These are phyloP conservation scores for Mycosphaerelloides madeirae DNA, from an alignment of 2,329 filamentous ascomycete species.

Conservation along the genomic window DNA sequence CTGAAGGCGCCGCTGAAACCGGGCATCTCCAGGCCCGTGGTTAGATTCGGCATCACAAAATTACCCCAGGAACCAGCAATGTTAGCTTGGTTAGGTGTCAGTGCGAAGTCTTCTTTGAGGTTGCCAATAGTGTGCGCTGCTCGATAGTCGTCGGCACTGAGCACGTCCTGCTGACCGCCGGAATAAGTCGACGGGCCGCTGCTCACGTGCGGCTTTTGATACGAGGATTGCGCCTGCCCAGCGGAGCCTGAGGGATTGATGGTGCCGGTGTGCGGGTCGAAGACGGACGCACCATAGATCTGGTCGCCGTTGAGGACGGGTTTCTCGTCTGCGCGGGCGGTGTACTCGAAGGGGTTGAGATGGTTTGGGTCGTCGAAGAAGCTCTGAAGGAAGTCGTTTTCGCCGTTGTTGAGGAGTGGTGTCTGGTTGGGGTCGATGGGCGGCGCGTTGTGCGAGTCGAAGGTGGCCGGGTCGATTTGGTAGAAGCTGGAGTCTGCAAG, in stretches of 20 bases:
- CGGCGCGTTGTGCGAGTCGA: too few relatives aligned
- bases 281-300: not conserved
- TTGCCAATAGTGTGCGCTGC: conserved; percentile 4
- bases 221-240: not conserved
- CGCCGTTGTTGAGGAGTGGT: conserved; percentile 5
- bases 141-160: conserved; percentile 6
- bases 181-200: not conserved
- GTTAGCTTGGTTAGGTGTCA: not conserved
- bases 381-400: conserved; percentile 5
- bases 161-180: not conserved
- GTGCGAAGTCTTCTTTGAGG: conserved; percentile 1
- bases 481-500: too few relatives aligned
- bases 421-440: not conserved
- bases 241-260: not conserved
- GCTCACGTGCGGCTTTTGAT: not conserved
- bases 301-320: not conserved
- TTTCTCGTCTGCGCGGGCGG: not conserved
- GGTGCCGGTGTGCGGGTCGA: not conserved
- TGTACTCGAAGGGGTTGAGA: conserved; percentile 2
- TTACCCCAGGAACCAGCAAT: conserved; percentile 2
- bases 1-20: too few relatives aligned
- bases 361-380: conserved; percentile 9
- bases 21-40: too few relatives aligned
- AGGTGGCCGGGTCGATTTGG: too few relatives aligned
- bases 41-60: conserved; percentile 2